Evolutionary conservation across 164 flowering plant genomes (phyloP), one percentile per base, ranked within the genome.

Genomic region (Macadamia tetraphylla): DNA sequence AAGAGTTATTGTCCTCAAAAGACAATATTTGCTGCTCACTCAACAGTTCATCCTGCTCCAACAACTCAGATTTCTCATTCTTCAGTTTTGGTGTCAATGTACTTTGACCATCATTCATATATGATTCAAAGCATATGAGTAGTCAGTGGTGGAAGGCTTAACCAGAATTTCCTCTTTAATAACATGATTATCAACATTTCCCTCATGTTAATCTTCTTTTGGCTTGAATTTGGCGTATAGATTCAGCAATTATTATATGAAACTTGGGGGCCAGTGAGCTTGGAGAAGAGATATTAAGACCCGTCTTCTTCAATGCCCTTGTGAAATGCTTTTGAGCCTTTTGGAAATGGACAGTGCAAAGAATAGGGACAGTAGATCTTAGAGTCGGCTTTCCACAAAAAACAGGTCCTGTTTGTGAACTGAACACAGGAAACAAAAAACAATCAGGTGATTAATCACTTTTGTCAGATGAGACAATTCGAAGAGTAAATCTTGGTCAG

Each of bases 241-340:
- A 89, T 76, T 89, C 96, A 29, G 92, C 82, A 51, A 87, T 77
- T 59, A 93, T 55, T 48, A 84, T 80, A 81, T 91, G 95, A 59
- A 89, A 77, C 72, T 89, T 85, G 3, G 94, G 92, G 49, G 89
- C 83, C 78, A 80, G 77, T 72, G 80, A 88, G 72, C 78, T 82
- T n/a, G 88, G 71, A 1, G 87, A 85, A 48, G 90, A 40, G 18
- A 73, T 80, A 75, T 74, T 85, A 67, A 86, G 87, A 69, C 98
- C 98, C 13, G 91, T 91, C 70, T 80, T 88, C 82, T 80, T 88
- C 73, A 92, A 67, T 63, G 89, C 88, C 49, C 84, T 77, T 3
- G 78, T 60, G 18, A 88, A 74, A 77, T 82, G 76, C 62, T 76
- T 85, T 66, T 86, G 79, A 72, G 87, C 86, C 77, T 75, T 85